Percentiles rank a stretch among this genome's conserved stretches.
Conservation (phyloP, 1,284 basidiomycete species). For the Trametes versicolor region DNA sequence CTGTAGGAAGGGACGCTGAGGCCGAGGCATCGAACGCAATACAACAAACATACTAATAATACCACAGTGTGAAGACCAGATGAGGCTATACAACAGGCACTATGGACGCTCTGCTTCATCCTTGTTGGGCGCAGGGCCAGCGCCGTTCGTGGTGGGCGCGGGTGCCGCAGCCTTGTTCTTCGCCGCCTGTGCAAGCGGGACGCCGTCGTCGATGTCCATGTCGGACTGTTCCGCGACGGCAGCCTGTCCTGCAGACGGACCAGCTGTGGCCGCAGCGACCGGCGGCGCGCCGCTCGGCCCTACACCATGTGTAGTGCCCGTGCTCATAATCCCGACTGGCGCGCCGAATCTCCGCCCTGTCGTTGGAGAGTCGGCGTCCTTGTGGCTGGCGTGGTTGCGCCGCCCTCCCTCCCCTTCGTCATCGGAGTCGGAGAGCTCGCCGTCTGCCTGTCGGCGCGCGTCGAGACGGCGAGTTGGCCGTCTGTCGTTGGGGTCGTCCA, state of each 20-base stretch:
- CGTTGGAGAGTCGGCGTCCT: constrained; percentile 55
- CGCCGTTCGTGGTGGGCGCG: constrained; percentile 24
- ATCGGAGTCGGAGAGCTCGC: constrained; percentile 86
- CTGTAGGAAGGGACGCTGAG: too few species aligned
- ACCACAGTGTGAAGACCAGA: background rate
- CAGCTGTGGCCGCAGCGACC: constrained; percentile 45
- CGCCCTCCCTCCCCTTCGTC: constrained; percentile 88
- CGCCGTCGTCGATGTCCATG: constrained; percentile 48
- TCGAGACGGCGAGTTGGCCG: constrained; percentile 80
- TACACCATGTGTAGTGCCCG: constrained; percentile 70
- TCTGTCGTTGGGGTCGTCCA: constrained; percentile 78
- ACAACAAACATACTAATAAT: background rate
- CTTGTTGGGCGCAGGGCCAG: constrained; percentile 10
- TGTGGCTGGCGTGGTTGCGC: constrained; percentile 69
- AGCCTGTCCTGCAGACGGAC: constrained; percentile 18
- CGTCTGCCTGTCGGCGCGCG: constrained; percentile 77
- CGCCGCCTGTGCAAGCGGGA: constrained; percentile 26
- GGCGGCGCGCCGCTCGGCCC: constrained; percentile 77
- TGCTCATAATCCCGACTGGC: constrained; percentile 73
- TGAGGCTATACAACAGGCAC: background rate
- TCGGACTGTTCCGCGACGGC: constrained; percentile 38
- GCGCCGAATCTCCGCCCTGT: constrained; percentile 70
- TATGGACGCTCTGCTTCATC: constrained; percentile 15
- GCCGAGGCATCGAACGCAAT: too few species aligned
- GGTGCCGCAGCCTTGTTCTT: constrained; percentile 29